phyloP scores from a whole-genome alignment of 768 basidiomycete species.

The Rhizopogon vulgaris region DNA sequence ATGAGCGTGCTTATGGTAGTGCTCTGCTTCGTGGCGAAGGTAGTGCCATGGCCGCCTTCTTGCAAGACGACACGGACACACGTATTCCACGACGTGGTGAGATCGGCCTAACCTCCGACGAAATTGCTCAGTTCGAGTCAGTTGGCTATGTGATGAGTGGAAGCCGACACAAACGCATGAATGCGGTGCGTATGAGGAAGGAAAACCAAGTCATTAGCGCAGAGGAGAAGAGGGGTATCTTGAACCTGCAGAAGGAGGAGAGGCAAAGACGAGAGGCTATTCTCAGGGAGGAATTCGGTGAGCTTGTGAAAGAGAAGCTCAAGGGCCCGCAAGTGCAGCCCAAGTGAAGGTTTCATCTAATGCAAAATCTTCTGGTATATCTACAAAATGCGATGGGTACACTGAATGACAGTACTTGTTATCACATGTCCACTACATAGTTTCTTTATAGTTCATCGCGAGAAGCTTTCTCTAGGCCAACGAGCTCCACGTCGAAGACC shows the following conservation, averaged over 20 bases:
- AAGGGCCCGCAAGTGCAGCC: slow-evolving; percentile 39
- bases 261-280: slow-evolving; percentile 85
- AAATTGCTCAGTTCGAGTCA: slow-evolving; percentile 82
- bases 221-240: slow-evolving; percentile 94
- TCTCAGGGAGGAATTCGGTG: slow-evolving; percentile 84
- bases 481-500: slow-evolving; percentile 82
- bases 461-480: slow-evolving; percentile 45
- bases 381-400: no score
- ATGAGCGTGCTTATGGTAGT: slow-evolving; percentile 85
- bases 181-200: slow-evolving; percentile 97
- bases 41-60: slow-evolving; percentile 95
- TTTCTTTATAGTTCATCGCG: slow-evolving; percentile 50
- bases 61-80: slow-evolving; percentile 72
- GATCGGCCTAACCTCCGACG: slow-evolving; percentile 84
- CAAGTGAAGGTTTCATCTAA: not conserved
- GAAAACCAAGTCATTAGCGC: slow-evolving; percentile 99
- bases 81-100: slow-evolving; percentile 99
- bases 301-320: slow-evolving; percentile 71
- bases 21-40: slow-evolving; percentile 92
- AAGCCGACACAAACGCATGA: slow-evolving; percentile 92
- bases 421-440: not conserved
- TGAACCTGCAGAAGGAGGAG: slow-evolving; percentile 94
- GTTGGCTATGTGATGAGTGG: slow-evolving; percentile 99
- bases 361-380: not conserved
- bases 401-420: not conserved